Evolutionary conservation across 176 grass and related monocot genomes (phyloP).

Genomic region (Sorghum bicolor): Sorghum_bicolor_NCBIv3 NC_012875.2:45335501-45336000

Average conservation of each 20-base stretch:
- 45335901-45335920: no score
- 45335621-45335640: slow-evolving; percentile 77
- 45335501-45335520: slow-evolving; percentile 8
- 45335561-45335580: slow-evolving; percentile 12
- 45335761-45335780: slow-evolving; percentile 36
- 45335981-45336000: background rate
- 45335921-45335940: background rate
- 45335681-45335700: slow-evolving; percentile 89
- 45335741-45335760: slow-evolving; percentile 98
- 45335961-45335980: background rate
- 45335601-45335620: slow-evolving; percentile 84
- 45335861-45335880: no score
- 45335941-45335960: slow-evolving; percentile 1
- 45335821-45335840: no score
- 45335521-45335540: background rate
- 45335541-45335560: background rate
- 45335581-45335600: slow-evolving; percentile 97
- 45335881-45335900: no score
- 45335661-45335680: slow-evolving; percentile 67
- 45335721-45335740: slow-evolving; percentile 68
- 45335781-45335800: background rate
- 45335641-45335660: slow-evolving; percentile 57
- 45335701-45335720: slow-evolving; percentile 70
- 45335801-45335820: no score
- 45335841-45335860: no score